Conservation (phyloP, 495 filamentous ascomycete genomes). For the Neurospora sp. region DNA sequence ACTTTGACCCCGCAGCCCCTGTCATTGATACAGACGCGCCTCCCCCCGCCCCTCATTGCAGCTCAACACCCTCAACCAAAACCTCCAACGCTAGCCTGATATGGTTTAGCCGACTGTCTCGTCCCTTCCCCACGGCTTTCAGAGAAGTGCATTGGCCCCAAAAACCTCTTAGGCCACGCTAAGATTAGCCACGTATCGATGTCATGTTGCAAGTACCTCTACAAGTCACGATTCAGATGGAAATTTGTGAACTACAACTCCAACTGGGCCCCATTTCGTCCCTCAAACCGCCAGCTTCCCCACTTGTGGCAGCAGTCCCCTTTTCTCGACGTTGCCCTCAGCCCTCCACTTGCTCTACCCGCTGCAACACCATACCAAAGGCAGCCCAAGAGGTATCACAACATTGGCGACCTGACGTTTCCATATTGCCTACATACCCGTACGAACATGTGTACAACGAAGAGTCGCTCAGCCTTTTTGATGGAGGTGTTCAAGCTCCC, state of each 20-base stretch:
- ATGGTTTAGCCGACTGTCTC: slow-evolving; percentile 7
- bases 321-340: neutral
- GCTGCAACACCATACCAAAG: neutral
- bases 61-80: slow-evolving; percentile 23
- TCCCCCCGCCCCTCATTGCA: slow-evolving; percentile 10
- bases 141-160: neutral
- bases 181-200: neutral
- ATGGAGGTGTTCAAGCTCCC: neutral
- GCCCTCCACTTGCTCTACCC: neutral
- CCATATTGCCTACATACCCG: neutral
- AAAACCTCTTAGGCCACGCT: neutral
- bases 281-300: neutral
- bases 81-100: slow-evolving; percentile 10
- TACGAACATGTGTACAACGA: neutral
- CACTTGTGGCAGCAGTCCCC: neutral
- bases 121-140: slow-evolving; percentile 13
- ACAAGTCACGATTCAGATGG: neutral
- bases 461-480: neutral
- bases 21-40: slow-evolving; percentile 7
- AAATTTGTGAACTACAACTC: neutral
- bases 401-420: neutral
- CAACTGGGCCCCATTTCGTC: neutral
- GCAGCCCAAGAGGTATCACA: neutral
- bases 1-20: slow-evolving; percentile 12
- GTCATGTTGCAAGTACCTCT: neutral